A percentile compares a stretch with the other conserved stretches of the same genome.
phyloP scores from a whole-genome alignment of 164 flowering plant genomes.

The Liquidambar formosana region DNA sequence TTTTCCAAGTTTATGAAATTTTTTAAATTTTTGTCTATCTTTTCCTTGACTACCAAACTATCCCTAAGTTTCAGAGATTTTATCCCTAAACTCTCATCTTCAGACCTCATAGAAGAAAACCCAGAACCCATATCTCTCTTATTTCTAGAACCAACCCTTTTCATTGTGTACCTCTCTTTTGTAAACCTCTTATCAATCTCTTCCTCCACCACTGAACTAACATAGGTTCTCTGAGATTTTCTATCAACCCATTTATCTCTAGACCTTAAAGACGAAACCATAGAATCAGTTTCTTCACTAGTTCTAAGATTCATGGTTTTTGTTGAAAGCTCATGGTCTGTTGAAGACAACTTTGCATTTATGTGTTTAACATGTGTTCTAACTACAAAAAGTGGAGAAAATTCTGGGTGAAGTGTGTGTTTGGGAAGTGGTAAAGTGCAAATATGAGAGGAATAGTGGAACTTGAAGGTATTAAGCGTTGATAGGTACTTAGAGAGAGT shows the following conservation, averaged over 20 bases:
- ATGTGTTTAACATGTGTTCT: slow-evolving; percentile 11
- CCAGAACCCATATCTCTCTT: slow-evolving; percentile 28
- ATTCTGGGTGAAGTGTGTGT: slow-evolving; percentile 12
- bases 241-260: too few species aligned
- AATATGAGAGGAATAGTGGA: too few species aligned
- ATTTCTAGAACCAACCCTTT: slow-evolving; percentile 13
- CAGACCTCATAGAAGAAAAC: slow-evolving; percentile 34
- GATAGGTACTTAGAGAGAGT: too few species aligned
- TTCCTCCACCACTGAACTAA: slow-evolving; percentile 16
- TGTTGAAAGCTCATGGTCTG: slow-evolving; percentile 17
- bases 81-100: slow-evolving; percentile 15
- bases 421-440: too few species aligned
- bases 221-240: slow-evolving; percentile 5
- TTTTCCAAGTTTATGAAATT: too few species aligned
- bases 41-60: slow-evolving; percentile 19
- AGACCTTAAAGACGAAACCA: too few species aligned
- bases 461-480: too few species aligned
- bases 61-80: slow-evolving; percentile 13
- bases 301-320: slow-evolving; percentile 4
- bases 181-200: slow-evolving; percentile 17
- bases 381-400: slow-evolving; percentile 15
- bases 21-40: slow-evolving; percentile 9
- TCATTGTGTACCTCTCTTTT: slow-evolving; percentile 19
- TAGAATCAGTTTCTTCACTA: slow-evolving; percentile 12
- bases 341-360: too few species aligned